A percentile compares a stretch with the other conserved stretches of the same genome.
These are phyloP conservation scores for Xylariaceae sp. DNA, from an alignment of 2,329 filamentous ascomycete genomes.

Conservation along the genomic window DNA sequence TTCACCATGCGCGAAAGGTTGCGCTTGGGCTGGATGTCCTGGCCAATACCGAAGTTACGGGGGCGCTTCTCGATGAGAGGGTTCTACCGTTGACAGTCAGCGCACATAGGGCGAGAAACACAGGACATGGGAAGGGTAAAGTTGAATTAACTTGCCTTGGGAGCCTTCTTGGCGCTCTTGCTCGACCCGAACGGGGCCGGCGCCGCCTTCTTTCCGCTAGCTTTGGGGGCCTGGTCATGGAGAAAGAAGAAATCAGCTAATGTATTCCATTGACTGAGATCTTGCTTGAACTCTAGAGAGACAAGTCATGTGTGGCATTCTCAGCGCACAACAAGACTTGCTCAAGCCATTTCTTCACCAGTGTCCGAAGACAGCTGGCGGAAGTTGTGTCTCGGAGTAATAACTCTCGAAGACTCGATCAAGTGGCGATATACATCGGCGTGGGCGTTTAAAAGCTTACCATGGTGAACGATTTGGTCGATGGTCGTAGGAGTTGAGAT, in stretches of 20 bases:
- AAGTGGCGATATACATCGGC: slow-evolving; percentile 33
- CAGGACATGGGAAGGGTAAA: background rate
- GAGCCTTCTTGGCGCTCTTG: slow-evolving; percentile 88
- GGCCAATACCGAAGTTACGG: slow-evolving; percentile 97
- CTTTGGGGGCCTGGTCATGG: slow-evolving; percentile 99
- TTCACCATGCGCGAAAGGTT: slow-evolving; percentile 98
- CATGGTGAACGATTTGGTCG: slow-evolving; percentile 53
- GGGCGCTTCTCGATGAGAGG: slow-evolving; percentile 97
- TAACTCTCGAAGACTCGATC: slow-evolving; percentile 31
- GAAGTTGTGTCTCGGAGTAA: slow-evolving; percentile 37
- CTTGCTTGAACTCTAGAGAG: slow-evolving; percentile 95
- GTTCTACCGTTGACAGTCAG: slow-evolving; percentile 60
- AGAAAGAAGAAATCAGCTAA: slow-evolving; percentile 98
- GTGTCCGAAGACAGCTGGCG: slow-evolving; percentile 42
- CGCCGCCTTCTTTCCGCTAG: slow-evolving; percentile 94
- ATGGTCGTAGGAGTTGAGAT: slow-evolving; percentile 46
- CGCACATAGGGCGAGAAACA: slow-evolving; percentile 6
- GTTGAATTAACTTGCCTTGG: slow-evolving; percentile 70
- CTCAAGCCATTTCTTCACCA: slow-evolving; percentile 67
- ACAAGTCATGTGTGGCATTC: slow-evolving; percentile 50
- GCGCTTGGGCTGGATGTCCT: slow-evolving; percentile 95
- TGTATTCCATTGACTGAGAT: slow-evolving; percentile 70
- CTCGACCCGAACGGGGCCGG: slow-evolving; percentile 93
- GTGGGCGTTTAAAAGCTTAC: slow-evolving; percentile 48
- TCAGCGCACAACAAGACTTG: slow-evolving; percentile 43